Evolutionary conservation across 2,329 filamentous ascomycete genomes (phyloP), one percentile per base, ranked within the genome.

Genomic region (Pyrenophora graminea): DNA sequence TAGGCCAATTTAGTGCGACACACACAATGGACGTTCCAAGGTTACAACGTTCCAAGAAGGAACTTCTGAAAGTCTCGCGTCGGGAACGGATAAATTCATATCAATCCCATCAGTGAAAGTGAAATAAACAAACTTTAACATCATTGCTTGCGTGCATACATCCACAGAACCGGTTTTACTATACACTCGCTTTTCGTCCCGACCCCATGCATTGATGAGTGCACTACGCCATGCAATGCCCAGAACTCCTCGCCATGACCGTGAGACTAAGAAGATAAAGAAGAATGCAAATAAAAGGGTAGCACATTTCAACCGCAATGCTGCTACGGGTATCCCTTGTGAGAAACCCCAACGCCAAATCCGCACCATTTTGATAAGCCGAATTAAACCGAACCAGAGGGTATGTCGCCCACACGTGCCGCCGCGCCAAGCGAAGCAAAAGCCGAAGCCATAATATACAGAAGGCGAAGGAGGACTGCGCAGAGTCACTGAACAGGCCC

Each of bases 321-420:
- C 58, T 51, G 42, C 60, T 58, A 63, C 60, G 62, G 63, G 63
- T 66, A 66, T 65, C 63, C 62, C 62, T 59, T 58, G 60, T 47
- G 54, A 63, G 57, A 57, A 58, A 53, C 52, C 54, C 55, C 43
- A 65, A 66, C 63, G 63, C 63, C 63, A 52, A 53, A 58, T 49
- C 59, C 56, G 43, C 55, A 51, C 57, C 59, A 32, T 55, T 63
- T 58, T 57, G 53, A 39, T 48, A 55, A 59, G 36, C 44, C 51
- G 51, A 53, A 51, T 41, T 53, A 51, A 49, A 48, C 48, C 55
- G 48, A 61, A 57, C 48, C 57, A 42, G 57, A 52, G 54, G 58
- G 45, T 53, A 64, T 60, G 57, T 59, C 47, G 43, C 32, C 53
- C 46, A 53, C 55, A 55, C 52, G 56, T 57, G 49, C 54, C 45